Evolutionary conservation across 345 rosid species (phyloP).

Genomic region (Pistacia atlantica): DNA sequence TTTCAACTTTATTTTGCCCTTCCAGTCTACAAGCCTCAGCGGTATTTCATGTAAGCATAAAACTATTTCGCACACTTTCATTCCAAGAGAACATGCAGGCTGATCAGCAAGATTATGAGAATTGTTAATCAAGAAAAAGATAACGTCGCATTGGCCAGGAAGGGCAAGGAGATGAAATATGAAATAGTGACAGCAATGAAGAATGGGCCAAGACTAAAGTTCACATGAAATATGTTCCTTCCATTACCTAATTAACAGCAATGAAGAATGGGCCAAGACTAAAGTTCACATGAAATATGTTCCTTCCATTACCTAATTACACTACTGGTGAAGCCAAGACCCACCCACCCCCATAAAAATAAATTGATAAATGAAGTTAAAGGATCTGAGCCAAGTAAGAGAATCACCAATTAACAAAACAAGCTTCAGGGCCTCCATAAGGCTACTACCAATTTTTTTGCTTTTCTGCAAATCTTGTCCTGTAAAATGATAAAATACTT

Average conservation of each 20-base stretch:
- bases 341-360: not conserved
- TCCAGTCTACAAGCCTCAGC: no score
- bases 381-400: not conserved
- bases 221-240: not conserved
- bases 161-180: not conserved
- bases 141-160: not conserved
- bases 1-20: no score
- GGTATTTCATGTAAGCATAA: no score
- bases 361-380: not conserved
- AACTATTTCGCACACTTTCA: not conserved
- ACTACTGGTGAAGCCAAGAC: not conserved
- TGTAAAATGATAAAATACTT: slow-evolving; percentile 33
- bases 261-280: not conserved
- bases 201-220: not conserved
- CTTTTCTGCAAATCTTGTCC: slow-evolving; percentile 53
- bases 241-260: not conserved
- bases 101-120: not conserved
- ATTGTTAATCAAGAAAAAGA: not conserved
- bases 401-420: slow-evolving; percentile 71
- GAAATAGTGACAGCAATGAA: not conserved
- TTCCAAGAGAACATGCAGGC: not conserved
- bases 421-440: slow-evolving; percentile 86
- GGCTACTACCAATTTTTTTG: slow-evolving; percentile 59
- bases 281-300: not conserved
- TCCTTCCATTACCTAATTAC: not conserved